Evolutionary conservation across 1,284 basidiomycete species (phyloP).

Genomic region (Irpex rosettiformis): DNA sequence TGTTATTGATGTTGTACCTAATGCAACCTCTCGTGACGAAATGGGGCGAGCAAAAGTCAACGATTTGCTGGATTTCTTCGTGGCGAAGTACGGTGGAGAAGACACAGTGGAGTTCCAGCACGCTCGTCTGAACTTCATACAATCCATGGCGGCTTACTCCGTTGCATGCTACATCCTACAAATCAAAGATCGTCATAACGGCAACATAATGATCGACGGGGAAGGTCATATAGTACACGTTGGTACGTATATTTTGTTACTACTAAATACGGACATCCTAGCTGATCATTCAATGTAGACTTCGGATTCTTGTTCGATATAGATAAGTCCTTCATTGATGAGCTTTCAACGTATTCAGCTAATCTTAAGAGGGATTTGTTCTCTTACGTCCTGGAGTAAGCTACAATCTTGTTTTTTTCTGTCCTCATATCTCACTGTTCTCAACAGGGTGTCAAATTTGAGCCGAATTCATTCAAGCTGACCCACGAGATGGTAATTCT

Average conservation of each 20-base stretch:
- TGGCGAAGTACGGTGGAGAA: slow-evolving; percentile 90
- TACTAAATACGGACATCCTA: neutral
- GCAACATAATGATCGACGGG: slow-evolving; percentile 99
- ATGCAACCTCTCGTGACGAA: slow-evolving; percentile 97
- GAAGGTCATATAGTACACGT: slow-evolving; percentile 96
- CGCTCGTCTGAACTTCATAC: slow-evolving; percentile 95
- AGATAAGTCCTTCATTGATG: slow-evolving; percentile 60
- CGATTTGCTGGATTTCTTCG: slow-evolving; percentile 91
- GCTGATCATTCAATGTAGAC: slow-evolving; percentile 45
- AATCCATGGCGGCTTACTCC: slow-evolving; percentile 99
- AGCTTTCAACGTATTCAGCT: slow-evolving; percentile 3
- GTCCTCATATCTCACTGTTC: neutral
- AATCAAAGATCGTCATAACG: slow-evolving; percentile 97
- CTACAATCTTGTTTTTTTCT: slow-evolving; percentile 5
- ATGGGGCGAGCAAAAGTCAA: slow-evolving; percentile 99
- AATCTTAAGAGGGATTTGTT: slow-evolving; percentile 17
- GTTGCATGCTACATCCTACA: slow-evolving; percentile 98
- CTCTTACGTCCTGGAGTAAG: slow-evolving; percentile 39
- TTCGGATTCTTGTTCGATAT: slow-evolving; percentile 99
- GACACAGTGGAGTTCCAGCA: slow-evolving; percentile 90
- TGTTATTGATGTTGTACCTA: slow-evolving; percentile 98
- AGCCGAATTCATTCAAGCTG: slow-evolving; percentile 96
- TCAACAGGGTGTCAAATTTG: slow-evolving; percentile 89
- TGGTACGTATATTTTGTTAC: slow-evolving; percentile 45
- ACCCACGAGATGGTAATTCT: slow-evolving; percentile 97